phyloP scores from a whole-genome alignment of 805 yeast species.

The Pichia californica region DNA sequence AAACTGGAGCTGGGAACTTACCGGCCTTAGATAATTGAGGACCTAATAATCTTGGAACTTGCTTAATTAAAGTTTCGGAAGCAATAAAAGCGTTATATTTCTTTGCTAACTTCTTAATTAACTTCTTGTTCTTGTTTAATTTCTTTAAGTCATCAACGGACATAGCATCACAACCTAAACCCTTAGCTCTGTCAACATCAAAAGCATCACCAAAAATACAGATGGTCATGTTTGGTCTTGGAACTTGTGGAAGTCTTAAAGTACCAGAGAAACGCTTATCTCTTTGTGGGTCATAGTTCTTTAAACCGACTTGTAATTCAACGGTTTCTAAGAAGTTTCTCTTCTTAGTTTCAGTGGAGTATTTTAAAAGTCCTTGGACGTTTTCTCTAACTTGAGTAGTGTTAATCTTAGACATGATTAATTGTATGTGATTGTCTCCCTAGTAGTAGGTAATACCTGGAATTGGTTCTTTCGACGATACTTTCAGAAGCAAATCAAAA shows the following conservation, averaged over 20 bases:
- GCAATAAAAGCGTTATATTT: constrained; percentile 99
- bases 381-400: constrained; percentile 92
- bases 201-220: constrained; percentile 99
- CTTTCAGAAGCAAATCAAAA: constrained; percentile 7
- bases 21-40: constrained; percentile 99
- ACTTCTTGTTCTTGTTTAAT: constrained; percentile 99
- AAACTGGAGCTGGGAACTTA: constrained; percentile 99
- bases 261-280: constrained; percentile 99
- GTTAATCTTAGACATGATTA: constrained; percentile 78
- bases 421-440: constrained; percentile 60
- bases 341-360: constrained; percentile 95
- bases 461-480: constrained; percentile 48
- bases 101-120: constrained; percentile 99
- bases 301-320: constrained; percentile 98
- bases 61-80: constrained; percentile 98
- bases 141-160: constrained; percentile 99
- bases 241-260: constrained; percentile 95
- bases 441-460: constrained; percentile 39
- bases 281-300: constrained; percentile 99
- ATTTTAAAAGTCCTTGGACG: constrained; percentile 86
- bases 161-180: constrained; percentile 99
- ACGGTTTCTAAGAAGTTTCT: constrained; percentile 99
- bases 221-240: constrained; percentile 99
- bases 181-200: constrained; percentile 99
- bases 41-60: constrained; percentile 99